Percentiles rank a stretch among this genome's conserved stretches.
phyloP scores from a whole-genome alignment of 805 yeast species.

The Ogataea thermomethanolica region DNA sequence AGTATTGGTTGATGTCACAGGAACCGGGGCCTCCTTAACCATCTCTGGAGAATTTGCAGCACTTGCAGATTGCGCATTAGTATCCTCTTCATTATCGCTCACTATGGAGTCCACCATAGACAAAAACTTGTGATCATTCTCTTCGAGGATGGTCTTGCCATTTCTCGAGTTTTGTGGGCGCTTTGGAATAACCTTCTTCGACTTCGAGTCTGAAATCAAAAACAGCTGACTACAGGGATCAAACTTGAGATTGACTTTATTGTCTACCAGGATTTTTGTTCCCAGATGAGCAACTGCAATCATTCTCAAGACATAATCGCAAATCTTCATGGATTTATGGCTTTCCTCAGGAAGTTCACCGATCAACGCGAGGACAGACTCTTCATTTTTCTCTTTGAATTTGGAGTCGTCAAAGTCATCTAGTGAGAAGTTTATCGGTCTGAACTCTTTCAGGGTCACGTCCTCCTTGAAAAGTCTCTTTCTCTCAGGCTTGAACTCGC shows the following conservation, averaged over 20 bases:
- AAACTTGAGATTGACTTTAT: conserved; percentile 30
- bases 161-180: neutral
- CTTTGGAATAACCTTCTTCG: neutral
- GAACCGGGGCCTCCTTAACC: neutral
- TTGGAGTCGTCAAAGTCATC: conserved; percentile 59
- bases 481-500: conserved; percentile 42
- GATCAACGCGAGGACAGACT: conserved; percentile 30
- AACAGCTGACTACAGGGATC: conserved; percentile 17
- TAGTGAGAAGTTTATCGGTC: conserved; percentile 49
- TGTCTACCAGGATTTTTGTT: conserved; percentile 26
- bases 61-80: conserved; percentile 4
- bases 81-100: conserved; percentile 17
- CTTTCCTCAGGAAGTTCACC: conserved; percentile 31
- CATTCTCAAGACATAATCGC: conserved; percentile 34
- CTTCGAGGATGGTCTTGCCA: conserved; percentile 23
- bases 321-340: conserved; percentile 26
- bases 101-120: conserved; percentile 34
- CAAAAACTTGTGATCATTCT: conserved; percentile 11
- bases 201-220: conserved; percentile 12
- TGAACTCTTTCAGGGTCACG: conserved; percentile 56
- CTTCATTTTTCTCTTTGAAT: conserved; percentile 35
- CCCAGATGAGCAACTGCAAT: conserved; percentile 34
- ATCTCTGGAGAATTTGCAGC: conserved; percentile 1
- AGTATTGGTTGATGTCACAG: conserved; percentile 1
- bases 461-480: conserved; percentile 61